Base-by-base conservation (phyloP, 345 rosid species). In the Moringa oleifera region DNA sequence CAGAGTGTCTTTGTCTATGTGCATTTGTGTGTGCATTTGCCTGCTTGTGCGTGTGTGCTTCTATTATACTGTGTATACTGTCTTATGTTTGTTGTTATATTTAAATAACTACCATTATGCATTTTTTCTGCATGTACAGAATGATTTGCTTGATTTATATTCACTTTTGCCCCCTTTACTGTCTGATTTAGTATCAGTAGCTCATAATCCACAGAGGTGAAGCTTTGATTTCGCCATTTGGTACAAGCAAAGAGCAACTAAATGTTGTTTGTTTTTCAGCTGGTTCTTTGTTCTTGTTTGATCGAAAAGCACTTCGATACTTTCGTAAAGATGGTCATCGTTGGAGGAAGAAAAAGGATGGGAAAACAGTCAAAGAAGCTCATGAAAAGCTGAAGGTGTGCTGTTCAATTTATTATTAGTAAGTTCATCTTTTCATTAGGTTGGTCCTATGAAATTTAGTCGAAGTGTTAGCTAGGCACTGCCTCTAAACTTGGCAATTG, bases 341-440 rank as follows among this genome's bases (percentile, higher is more conserved):
- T 25, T 92, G 98, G 98, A 92, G 89, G 81, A 92, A 92, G 82
- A 92, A 92, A 71, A 92, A 81, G 70, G 96, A 92, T 76, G 96
- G 98, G 16, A 92, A 89, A 74, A 92, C 98, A 15, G 89, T 89
- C 67, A 83, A 78, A 81, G 98, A 92, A 85, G 98, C 98, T 71
- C 98, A 92, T 61, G 98, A 92, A 77, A 92, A 92, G 87, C 79
- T 92, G 73, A 92, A 89, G 96, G 98, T 88, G 82, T 68, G 81
- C 83, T 57, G 75, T 81, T 78, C 63, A 68, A 61, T 75, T 70
- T 75, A 8, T 61, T 80, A 82, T 63, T 83, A 53, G 81, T 83
- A 73, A 68, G 77, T 76, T 73, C 64, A 61, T 67, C 25, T 63
- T 70, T 78, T 75, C 24, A 41, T 37, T 53, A n/a, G 18, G 64